Base-by-base conservation (phyloP, 2,329 filamentous ascomycete species). In the Ophiocordyceps camponoti-floridani region DNA sequence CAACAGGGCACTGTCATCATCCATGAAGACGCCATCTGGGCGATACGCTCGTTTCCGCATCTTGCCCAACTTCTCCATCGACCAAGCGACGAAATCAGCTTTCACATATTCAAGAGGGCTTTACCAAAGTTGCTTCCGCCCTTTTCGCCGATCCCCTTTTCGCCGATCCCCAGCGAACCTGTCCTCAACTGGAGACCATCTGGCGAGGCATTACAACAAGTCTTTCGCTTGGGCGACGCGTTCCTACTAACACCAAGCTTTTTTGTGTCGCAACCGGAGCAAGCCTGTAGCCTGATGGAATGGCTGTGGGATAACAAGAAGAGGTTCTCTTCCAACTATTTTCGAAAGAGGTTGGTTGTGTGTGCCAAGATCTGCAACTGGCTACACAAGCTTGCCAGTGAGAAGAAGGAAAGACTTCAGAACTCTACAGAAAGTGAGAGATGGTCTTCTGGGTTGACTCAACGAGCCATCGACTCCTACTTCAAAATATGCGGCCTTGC, bases 221-320 rank as follows among this genome's bases (percentile, higher is more conserved):
- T 63, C 4, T 58, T 65, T 38, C 49, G 51, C 4, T 50, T 52
- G 11, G 62, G 62, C 16, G 53, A 49, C 28, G 61, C 56, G 1
- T 51, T 64, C 6, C 47, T 67, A n/a, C n/a, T 66, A 3, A 63
- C 65, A 1, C 64, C 65, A 7, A 66, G 62, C 44, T 67, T 68
- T 46, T 43, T 67, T 26, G 44, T 65, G 13, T 58, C 61, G 1
- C 58, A 64, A 38, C 64, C 64, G 4, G 48, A 52, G 18, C 54
- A 58, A 45, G 56, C 58, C 6, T 56, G 56, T 40, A 49, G 48
- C 12, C 56, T 67, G 7, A 45, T 66, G 37, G 61, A 60, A 41
- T 66, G 61, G 57, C 58, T 61, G 41, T 56, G 42, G 41, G 49
- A 58, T 38, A 48, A 47, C 9, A 56, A 49, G 42, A 47, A 47